Evolutionary conservation across 2,329 filamentous ascomycete species (phyloP), one percentile per base, ranked within the genome.

Genomic region (Calonectria ilicicola): DNA sequence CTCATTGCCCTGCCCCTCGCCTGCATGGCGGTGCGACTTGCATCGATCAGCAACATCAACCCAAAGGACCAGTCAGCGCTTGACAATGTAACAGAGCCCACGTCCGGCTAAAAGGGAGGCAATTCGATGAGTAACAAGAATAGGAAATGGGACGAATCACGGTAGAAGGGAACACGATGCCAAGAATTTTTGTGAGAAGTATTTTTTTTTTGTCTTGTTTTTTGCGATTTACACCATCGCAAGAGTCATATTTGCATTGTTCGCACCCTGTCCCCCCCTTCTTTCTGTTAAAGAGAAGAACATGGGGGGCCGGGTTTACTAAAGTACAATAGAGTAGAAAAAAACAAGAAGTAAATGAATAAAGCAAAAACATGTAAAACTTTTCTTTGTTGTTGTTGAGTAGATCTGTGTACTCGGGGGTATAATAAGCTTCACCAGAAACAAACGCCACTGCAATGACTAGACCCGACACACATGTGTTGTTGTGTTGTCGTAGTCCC

Each of bases 341-440:
- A 42, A 19, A 63, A 63, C 44, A 49, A 26, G 9, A 65, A 64
- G 23, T 27, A 38, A 21, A 56, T 46, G 51, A 67, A 70, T 29
- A 67, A 49, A 70, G 63, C 26, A 62, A 53, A 44, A 44, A 62
- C 29, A 58, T 35, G 23, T 47, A 65, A 42, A 42, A 60, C 53
- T 60, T 29, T 51, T 69, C 65, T 70, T 69, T 72, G 64, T 64
- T 67, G 60, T 27, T 71, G 42, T 68, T 56, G 62, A 70, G 65
- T 72, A 69, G 78, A 21, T 67, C 40, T 63, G 53, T 60, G 32
- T 66, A 69, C 64, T 74, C 74, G 80, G 83, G 84, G 85, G 85
- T 86, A 84, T 86, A 85, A 82, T 80, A 77, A 80, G 80, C 76
- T 86, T 86, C 85, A 86, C 84, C 85, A 86, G 84, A 86, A 85